These are phyloP conservation scores for Candida sp. DNA, from an alignment of 1,139 yeast genomes.

Conservation along the genomic window DNA sequence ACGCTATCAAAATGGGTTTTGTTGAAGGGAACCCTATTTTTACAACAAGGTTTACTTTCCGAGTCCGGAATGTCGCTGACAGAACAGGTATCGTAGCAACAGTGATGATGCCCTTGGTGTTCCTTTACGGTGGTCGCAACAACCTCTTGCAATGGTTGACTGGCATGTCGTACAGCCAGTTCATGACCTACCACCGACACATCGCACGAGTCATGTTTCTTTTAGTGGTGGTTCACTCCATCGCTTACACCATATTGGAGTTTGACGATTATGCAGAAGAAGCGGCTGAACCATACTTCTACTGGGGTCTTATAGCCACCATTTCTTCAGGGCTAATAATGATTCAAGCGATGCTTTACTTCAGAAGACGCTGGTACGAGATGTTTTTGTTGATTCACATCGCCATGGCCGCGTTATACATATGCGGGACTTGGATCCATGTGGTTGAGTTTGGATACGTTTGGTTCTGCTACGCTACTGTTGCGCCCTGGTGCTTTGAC, in stretches of 20 bases:
- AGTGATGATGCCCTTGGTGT: slow-evolving; percentile 54
- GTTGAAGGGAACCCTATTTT: slow-evolving; percentile 9
- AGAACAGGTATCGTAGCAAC: slow-evolving; percentile 51
- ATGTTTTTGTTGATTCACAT: slow-evolving; percentile 64
- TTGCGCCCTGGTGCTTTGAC: slow-evolving; percentile 70
- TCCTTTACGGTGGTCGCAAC: slow-evolving; percentile 69
- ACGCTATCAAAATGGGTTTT: slow-evolving; percentile 24
- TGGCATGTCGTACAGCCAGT: slow-evolving; percentile 68
- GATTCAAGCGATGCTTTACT: slow-evolving; percentile 49
- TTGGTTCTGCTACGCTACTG: slow-evolving; percentile 32
- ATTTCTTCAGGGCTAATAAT: slow-evolving; percentile 31
- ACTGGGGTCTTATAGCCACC: no score
- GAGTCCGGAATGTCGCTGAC: slow-evolving; percentile 54
- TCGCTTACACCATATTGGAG: no score
- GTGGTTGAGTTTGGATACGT: no score
- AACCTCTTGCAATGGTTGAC: slow-evolving; percentile 66
- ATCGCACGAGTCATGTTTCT: no score
- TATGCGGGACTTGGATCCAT: slow-evolving; percentile 67
- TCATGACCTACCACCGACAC: slow-evolving; percentile 27
- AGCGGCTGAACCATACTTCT: no score
- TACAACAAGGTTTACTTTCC: not conserved
- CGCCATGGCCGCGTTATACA: slow-evolving; percentile 55
- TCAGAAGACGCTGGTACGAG: slow-evolving; percentile 68
- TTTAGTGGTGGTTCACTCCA: slow-evolving; percentile 43
- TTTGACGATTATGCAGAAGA: no score